Evolutionary conservation across 441 rosid species (phyloP).

Genomic region (Kokia cookei): DNA sequence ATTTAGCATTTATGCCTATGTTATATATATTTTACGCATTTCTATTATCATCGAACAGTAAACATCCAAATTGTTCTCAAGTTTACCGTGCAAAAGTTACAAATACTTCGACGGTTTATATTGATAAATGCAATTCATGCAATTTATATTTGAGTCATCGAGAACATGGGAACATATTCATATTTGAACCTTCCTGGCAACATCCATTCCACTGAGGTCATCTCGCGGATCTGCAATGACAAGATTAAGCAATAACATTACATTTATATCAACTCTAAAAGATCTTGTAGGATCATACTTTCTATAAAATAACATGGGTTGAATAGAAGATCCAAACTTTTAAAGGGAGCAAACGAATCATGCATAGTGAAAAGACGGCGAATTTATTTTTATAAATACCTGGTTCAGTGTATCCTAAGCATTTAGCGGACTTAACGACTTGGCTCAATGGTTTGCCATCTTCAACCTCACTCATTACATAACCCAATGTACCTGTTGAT

Average conservation of each 20-base stretch:
- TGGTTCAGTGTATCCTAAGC: constrained; percentile 91
- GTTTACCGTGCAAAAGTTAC: not conserved
- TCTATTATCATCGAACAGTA: not conserved
- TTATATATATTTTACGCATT: not conserved
- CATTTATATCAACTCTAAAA: not conserved
- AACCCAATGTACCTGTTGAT: constrained; percentile 77
- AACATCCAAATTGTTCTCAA: not conserved
- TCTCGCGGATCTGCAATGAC: constrained; percentile 87
- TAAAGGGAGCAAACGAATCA: not conserved
- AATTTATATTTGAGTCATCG: not conserved
- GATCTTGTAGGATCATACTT: not conserved
- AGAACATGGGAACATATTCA: not conserved
- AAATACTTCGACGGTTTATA: not conserved
- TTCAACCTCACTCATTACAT: constrained; percentile 94
- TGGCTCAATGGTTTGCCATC: constrained; percentile 85
- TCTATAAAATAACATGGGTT: too few relatives aligned
- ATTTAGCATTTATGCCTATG: not conserved
- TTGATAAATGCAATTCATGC: constrained; percentile 2
- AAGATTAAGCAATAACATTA: constrained; percentile 10
- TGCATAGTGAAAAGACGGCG: constrained; percentile 4
- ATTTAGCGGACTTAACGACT: constrained; percentile 81
- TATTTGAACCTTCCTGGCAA: constrained; percentile 76
- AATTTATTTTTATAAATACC: constrained; percentile 35
- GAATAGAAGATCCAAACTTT: too few relatives aligned
- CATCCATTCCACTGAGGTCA: constrained; percentile 96